phyloP scores from a whole-genome alignment of 495 filamentous ascomycete species.

The Tuber microsphaerosporum region DNA sequence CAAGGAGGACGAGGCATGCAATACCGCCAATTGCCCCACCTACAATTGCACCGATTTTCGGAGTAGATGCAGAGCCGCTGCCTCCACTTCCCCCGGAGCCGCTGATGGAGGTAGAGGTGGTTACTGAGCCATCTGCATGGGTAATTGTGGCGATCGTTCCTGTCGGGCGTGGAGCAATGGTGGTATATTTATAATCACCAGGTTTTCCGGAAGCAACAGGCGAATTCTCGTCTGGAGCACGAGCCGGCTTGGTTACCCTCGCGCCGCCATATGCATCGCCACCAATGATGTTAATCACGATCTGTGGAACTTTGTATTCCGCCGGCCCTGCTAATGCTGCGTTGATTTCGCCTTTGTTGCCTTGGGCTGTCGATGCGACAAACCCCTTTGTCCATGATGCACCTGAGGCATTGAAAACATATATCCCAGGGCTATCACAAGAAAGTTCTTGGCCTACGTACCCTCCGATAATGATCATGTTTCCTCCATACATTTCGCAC shows the following conservation, averaged over 20 bases:
- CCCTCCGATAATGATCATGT: slow-evolving; percentile 66
- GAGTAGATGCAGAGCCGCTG: slow-evolving; percentile 26
- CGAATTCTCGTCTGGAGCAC: slow-evolving; percentile 55
- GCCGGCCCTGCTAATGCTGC: not conserved
- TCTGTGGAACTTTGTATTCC: slow-evolving; percentile 55
- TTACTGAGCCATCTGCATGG: slow-evolving; percentile 52
- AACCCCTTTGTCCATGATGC: slow-evolving; percentile 58
- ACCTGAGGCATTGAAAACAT: slow-evolving; percentile 58
- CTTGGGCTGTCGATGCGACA: slow-evolving; percentile 47
- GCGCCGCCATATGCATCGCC: slow-evolving; percentile 57
- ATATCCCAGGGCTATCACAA: slow-evolving; percentile 64
- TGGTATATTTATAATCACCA: slow-evolving; percentile 52
- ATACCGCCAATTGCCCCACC: slow-evolving; percentile 58
- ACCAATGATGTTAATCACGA: slow-evolving; percentile 58
- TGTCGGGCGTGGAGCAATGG: slow-evolving; percentile 47
- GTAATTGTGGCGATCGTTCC: slow-evolving; percentile 59
- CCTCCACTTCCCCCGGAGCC: slow-evolving; percentile 18
- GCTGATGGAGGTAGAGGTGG: slow-evolving; percentile 45
- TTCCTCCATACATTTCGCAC: slow-evolving; percentile 60
- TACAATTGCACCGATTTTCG: slow-evolving; percentile 57
- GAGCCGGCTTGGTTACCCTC: slow-evolving; percentile 59
- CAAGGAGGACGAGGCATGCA: slow-evolving; percentile 52
- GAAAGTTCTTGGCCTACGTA: slow-evolving; percentile 56
- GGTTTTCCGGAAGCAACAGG: slow-evolving; percentile 61
- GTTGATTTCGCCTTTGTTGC: slow-evolving; percentile 32